Evolutionary conservation across 2,329 filamentous ascomycete species (phyloP).

Genomic region (Dothistroma septosporum): DNA sequence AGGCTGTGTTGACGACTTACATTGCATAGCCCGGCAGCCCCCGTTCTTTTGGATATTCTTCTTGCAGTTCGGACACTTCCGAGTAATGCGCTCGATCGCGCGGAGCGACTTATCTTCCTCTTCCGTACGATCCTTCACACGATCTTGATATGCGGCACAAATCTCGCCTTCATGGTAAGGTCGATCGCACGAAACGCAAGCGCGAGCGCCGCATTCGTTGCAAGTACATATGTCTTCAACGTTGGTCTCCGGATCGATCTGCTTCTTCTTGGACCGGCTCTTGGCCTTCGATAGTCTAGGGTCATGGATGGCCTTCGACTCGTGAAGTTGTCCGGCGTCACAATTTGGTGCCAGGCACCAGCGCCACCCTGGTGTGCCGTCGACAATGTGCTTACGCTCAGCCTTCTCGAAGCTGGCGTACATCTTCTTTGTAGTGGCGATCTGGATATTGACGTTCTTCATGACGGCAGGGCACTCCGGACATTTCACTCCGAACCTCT

Average conservation of each 20-base stretch:
- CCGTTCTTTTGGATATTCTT: conserved; percentile 32
- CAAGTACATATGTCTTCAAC: conserved; percentile 31
- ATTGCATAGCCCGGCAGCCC: conserved; percentile 32
- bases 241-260: not conserved
- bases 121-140: conserved; percentile 23
- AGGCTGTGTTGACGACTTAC: conserved; percentile 17
- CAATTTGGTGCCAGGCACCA: conserved; percentile 53
- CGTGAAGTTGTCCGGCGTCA: conserved; percentile 48
- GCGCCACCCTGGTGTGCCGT: conserved; percentile 40
- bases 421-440: conserved; percentile 43
- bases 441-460: conserved; percentile 43
- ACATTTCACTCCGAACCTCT: conserved; percentile 48
- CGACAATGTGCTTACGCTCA: conserved; percentile 26
- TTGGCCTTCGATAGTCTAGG: not conserved
- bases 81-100: conserved; percentile 22
- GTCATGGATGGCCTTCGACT: conserved; percentile 3
- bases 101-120: conserved; percentile 30
- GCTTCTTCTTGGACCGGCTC: not conserved
- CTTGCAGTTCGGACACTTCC: conserved; percentile 31
- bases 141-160: conserved; percentile 33
- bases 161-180: conserved; percentile 32
- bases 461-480: conserved; percentile 48
- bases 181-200: conserved; percentile 31
- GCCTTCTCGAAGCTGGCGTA: conserved; percentile 36
- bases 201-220: conserved; percentile 26